Base-by-base conservation (phyloP, 768 basidiomycete genomes). In the Austroboletus eburneus region DNA sequence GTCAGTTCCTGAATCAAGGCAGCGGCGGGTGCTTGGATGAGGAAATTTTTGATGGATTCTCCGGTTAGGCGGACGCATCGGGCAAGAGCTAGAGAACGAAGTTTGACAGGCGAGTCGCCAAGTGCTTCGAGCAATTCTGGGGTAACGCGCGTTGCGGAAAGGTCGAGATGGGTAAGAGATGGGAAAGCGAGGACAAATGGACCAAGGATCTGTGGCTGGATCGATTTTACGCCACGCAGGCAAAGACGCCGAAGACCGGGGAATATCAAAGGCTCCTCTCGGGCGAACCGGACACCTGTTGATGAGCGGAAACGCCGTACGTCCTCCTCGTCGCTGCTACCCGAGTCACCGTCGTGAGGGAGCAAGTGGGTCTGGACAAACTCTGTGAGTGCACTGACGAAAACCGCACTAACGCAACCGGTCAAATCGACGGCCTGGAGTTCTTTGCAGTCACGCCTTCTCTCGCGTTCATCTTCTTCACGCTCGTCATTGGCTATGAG, bases 341-440 rank as follows among this genome's bases (percentile, higher is more conserved):
- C 72, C 27, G 66, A 67, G 36, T 79, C 75, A 7, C 65, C 55
- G 20, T 75, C 70, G 9, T 65, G 51, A 29, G 62, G 64, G 18
- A 73, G 67, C 16, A 89, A 67, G 64, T 89, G 80, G 30, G 75
- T 76, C 41, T 74, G 75, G 52, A 89, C 90, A 57, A 97, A 90
- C 44, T 91, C 88, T 21, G 80, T 77, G 52, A 98, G 77, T 1
- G 88, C 90, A 51, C 85, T 80, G 47, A 88, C 87, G 61, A 96
- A 97, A 2, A 92, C 87, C 18, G 80, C 79, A 59, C 89, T 92
- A 67, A 97, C 87, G 61, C 95, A 97, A 56, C 94, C 95, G 6
- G 94, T 97, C 43, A 98, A 69, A 63, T 99, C 95, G 42, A 95
- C 73, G 4, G 94, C 93, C 63, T 91, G 83, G 4, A 99, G 71